Base-by-base conservation (phyloP, 345 rosid species). In the Populus nigra region DNA sequence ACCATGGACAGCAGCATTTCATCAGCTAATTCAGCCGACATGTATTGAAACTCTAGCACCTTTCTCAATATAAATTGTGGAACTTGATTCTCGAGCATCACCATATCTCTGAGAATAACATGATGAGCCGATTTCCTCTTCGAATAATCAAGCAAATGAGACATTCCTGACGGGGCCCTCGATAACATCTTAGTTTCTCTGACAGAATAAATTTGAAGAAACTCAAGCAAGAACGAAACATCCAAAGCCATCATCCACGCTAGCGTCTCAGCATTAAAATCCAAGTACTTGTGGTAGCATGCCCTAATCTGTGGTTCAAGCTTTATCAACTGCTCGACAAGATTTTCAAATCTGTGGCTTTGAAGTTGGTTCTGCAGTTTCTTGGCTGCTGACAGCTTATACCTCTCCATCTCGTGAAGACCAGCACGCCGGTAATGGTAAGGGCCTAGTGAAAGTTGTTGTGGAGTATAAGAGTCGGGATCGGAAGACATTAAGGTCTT, bases 41-140 rank as follows among this genome's bases (percentile, higher is more conserved):
- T 23, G 9, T 80, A 73, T 65, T 84, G 90, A 67, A 80, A 76
- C 45, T 92, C 91, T 9, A 90, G 65, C 62, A 86, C 81, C 72
- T 87, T 91, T 65, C 87, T 84, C 79, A 90, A 33, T 35, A 91
- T 78, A 22, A 89, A 89, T 6, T 91, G 65, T 1, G 94, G 96
- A 27, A 93, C 85, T 80, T 91, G 97, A 79, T 93, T 93, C 85
- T 93, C 96, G 0, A 91, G 82, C 97, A 93, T 93, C 83, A 89
- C 79, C 6, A 92, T 68, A 66, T 92, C 94, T 83, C 88, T 87
- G 11, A 90, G 87, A 68, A 90, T 87, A 35, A 77, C 87, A 23
- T 88, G 84, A 53, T 86, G 85, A 1, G 88, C 87, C 8, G 86
- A 81, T 83, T 88, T 88, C 75, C 77, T 73, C 59, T 81, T 81